Evolutionary conservation across 306 rosid genomes (phyloP).

Genomic region (Argentina anserina): DNA sequence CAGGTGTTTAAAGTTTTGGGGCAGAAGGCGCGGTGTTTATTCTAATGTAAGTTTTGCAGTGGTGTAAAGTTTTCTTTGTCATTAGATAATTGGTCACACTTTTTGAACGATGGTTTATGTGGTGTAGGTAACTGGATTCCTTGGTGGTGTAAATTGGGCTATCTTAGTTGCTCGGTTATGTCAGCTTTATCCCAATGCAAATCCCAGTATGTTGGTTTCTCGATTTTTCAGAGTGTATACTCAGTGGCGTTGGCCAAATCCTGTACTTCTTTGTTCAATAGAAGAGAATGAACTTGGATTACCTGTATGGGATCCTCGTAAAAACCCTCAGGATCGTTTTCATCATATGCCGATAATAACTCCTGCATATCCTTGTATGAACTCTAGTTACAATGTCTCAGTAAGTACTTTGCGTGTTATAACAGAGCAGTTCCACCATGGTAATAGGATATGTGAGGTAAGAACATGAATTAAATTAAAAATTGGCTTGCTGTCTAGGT

Average conservation of each 20-base stretch:
- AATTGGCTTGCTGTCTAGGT: neutral
- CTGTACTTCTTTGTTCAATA: slow-evolving; percentile 88
- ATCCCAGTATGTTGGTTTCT: slow-evolving; percentile 94
- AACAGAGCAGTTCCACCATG: slow-evolving; percentile 80
- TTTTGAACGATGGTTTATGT: slow-evolving; percentile 20
- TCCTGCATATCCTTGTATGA: slow-evolving; percentile 99
- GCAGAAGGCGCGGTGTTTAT: slow-evolving; percentile 94
- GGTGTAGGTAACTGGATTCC: slow-evolving; percentile 90
- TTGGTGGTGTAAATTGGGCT: slow-evolving; percentile 99
- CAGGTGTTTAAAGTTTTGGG: slow-evolving; percentile 95
- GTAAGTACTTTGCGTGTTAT: slow-evolving; percentile 96
- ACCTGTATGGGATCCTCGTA: slow-evolving; percentile 94
- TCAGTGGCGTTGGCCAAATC: slow-evolving; percentile 99
- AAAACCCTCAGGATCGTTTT: slow-evolving; percentile 71
- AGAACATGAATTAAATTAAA: slow-evolving; percentile 17
- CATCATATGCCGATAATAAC: slow-evolving; percentile 97
- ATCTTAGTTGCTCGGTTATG: slow-evolving; percentile 90
- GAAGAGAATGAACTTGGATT: slow-evolving; percentile 91
- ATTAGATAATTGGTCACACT: neutral
- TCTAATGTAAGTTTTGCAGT: slow-evolving; percentile 65
- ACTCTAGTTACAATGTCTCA: slow-evolving; percentile 96
- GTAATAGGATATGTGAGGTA: slow-evolving; percentile 81
- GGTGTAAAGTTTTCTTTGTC: slow-evolving; percentile 5
- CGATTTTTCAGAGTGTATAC: slow-evolving; percentile 96
- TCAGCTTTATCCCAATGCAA: slow-evolving; percentile 98